Evolutionary conservation across 805 yeast genomes (phyloP), one percentile per base, ranked within the genome.

Genomic region (Tetrapisispora namnaoensis): DNA sequence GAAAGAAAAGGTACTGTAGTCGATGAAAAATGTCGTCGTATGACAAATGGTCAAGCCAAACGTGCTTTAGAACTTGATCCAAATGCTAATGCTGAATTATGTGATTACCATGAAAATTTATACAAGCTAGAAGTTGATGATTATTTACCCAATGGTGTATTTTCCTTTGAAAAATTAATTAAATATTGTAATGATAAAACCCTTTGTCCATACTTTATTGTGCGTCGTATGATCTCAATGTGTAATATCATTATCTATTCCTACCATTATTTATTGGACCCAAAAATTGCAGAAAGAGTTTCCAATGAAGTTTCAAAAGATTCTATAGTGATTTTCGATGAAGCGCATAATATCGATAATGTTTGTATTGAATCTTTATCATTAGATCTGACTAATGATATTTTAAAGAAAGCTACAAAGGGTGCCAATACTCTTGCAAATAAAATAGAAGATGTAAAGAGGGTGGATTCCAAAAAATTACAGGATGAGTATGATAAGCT

Each of bases 291-390:
- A 2, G 96, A 89, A 55, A 74, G 99, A 52, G 99, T 93, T 20
- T 89, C 97, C 5, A 79, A 76, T 53, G 98, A 93, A 61, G 76
- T 93, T 45, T 86, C 95, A 18, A 87, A 89, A 56, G 98, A 93
- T 61, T 78, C 95, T 48, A 93, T 93, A 51, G 85, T 93, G 53
- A 95, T 93, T 37, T 93, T 93, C 63, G 99, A 93, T 70, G 99
- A 93, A 70, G 99, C 99, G 44, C 99, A 93, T 67, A 93, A 93
- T 69, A 93, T 93, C 49, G 99, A 93, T 74, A 93, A 93, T 73
- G 99, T 93, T 49, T 93, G 99, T 71, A 93, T 93, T 50, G 99
- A 93, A 66, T 86, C 98, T 0, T 68, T 93, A 39, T 87, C 96
- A 6, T 75, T 93, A 44, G 98, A 93, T 62, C 70, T 93, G 54